A percentile compares a stretch with the other conserved stretches of the same genome.
These are phyloP conservation scores for Dipteronia dyeriana DNA, from an alignment of 345 rosid genomes.

Conservation along the genomic window DNA sequence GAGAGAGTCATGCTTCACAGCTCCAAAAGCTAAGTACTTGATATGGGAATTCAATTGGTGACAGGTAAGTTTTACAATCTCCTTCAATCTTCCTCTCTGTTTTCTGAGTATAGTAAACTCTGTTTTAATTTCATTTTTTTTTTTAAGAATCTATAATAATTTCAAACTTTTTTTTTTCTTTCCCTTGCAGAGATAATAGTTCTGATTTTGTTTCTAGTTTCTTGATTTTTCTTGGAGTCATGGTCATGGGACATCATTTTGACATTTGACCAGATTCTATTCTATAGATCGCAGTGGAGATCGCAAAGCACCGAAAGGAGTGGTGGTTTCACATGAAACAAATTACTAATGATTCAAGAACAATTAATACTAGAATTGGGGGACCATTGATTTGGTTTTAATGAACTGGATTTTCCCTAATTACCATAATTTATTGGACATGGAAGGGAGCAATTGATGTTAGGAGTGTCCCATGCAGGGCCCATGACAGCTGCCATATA, in stretches of 20 bases:
- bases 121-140: too few species aligned
- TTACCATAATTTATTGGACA: conserved; percentile 18
- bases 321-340: conserved; percentile 18
- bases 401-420: background rate
- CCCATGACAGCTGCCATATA: conserved; percentile 22
- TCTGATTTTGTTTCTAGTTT: too few species aligned
- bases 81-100: too few species aligned
- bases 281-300: conserved; percentile 10
- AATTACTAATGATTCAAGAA: conserved; percentile 5
- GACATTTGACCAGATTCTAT: conserved; percentile 24
- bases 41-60: background rate
- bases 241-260: background rate
- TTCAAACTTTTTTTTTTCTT: too few species aligned
- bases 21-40: background rate
- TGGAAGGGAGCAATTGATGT: conserved; percentile 4
- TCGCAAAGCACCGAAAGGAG: background rate
- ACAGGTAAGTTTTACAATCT: background rate
- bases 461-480: conserved; percentile 4
- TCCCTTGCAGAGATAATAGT: too few species aligned
- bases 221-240: too few species aligned
- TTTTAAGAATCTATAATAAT: too few species aligned
- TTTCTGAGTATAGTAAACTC: too few species aligned
- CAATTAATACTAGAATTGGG: background rate
- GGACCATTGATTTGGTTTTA: conserved; percentile 26
- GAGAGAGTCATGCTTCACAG: background rate